Conservation (phyloP, 306 rosid species). For the Echinosophora koreensis region DNA sequence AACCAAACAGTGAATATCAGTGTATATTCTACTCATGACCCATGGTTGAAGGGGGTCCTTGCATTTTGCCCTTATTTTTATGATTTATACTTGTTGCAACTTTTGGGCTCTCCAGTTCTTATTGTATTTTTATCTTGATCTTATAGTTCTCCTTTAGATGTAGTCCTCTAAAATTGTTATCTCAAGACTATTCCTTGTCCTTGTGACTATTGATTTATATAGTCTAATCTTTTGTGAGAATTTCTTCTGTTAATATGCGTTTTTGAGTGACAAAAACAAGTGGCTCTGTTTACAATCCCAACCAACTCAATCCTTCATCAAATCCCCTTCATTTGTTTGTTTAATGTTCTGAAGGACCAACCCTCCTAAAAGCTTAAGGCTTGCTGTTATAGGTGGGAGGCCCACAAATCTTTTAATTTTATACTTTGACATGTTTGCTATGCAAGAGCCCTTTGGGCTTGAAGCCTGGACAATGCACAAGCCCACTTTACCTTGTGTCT, state of each 20-base stretch:
- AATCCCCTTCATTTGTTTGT: slow-evolving; percentile 4
- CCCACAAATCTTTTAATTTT: neutral
- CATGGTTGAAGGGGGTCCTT: no score
- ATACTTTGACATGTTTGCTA: neutral
- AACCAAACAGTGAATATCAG: no score
- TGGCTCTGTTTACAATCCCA: neutral
- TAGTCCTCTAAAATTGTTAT: neutral
- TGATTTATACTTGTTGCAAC: slow-evolving; percentile 10
- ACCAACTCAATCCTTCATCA: neutral
- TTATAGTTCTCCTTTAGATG: neutral
- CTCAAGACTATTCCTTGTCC: neutral
- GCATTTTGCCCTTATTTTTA: neutral
- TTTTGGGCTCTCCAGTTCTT: slow-evolving; percentile 6
- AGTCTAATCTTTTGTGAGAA: neutral
- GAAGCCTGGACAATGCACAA: slow-evolving; percentile 10
- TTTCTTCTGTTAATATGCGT: slow-evolving; percentile 19
- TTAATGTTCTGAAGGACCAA: slow-evolving; percentile 7
- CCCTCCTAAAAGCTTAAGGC: slow-evolving; percentile 10
- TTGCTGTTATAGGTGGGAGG: neutral
- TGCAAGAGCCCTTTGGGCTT: neutral
- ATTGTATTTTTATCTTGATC: slow-evolving; percentile 6
- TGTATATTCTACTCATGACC: no score
- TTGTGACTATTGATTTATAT: neutral
- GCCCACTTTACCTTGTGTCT: slow-evolving; percentile 11
- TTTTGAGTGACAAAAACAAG: neutral